Evolutionary conservation across 306 rosid species (phyloP).

Genomic region (Benincasa hispida): DNA sequence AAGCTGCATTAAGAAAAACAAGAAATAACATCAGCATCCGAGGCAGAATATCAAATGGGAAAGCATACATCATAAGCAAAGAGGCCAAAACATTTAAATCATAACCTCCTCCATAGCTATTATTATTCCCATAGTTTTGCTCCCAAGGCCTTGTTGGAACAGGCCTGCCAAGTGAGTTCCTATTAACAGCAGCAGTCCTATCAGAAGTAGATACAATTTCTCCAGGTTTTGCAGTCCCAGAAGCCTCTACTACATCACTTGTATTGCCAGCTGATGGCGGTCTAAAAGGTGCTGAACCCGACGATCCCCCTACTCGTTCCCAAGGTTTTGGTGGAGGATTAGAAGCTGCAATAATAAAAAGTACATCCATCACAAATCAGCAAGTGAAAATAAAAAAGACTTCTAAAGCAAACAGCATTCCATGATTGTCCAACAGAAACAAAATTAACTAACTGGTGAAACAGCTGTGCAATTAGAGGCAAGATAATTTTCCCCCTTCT

Average conservation of each 20-base stretch:
- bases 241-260: constrained; percentile 88
- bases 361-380: not conserved
- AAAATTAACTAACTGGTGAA: not conserved
- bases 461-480: not conserved
- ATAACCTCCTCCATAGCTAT: constrained; percentile 57
- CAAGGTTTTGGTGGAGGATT: constrained; percentile 88
- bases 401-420: not conserved
- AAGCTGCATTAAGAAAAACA: constrained; percentile 27
- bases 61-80: not conserved
- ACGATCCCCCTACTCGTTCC: constrained; percentile 74
- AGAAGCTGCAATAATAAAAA: constrained; percentile 35
- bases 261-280: constrained; percentile 82
- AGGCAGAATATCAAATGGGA: not conserved
- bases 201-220: constrained; percentile 72
- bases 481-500: not conserved
- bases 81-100: not conserved
- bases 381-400: not conserved
- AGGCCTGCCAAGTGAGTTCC: constrained; percentile 61
- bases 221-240: constrained; percentile 92
- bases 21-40: not conserved
- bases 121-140: constrained; percentile 51
- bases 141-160: constrained; percentile 95
- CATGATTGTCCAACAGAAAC: not conserved
- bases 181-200: constrained; percentile 25
- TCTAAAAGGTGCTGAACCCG: constrained; percentile 80